phyloP scores from a whole-genome alignment of 768 basidiomycete species.

The Suillus luteus region DNA sequence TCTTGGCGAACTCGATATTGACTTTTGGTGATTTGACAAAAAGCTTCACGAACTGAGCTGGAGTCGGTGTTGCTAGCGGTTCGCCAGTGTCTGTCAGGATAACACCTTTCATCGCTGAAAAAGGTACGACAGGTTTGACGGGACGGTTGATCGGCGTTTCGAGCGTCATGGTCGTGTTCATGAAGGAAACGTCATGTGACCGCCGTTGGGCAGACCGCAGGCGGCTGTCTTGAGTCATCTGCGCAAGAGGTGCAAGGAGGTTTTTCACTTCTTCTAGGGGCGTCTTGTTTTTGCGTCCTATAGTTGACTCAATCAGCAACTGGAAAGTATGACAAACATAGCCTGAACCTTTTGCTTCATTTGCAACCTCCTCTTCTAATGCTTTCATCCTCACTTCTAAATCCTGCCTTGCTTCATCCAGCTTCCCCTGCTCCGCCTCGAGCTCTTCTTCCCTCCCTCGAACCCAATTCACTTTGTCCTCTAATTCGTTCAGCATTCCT shows the following conservation, averaged over 20 bases:
- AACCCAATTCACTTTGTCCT: constrained; percentile 49
- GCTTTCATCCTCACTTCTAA: constrained; percentile 51
- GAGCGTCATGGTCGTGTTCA: constrained; percentile 29
- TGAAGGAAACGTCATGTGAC: constrained; percentile 22
- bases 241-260: constrained; percentile 53
- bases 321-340: neutral
- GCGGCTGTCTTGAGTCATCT: constrained; percentile 35
- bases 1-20: constrained; percentile 74
- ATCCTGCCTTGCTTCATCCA: constrained; percentile 49
- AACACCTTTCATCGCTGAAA: constrained; percentile 74
- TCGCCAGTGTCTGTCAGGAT: constrained; percentile 80
- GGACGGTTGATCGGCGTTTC: constrained; percentile 56
- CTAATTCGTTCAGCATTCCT: constrained; percentile 46
- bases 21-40: constrained; percentile 72
- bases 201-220: constrained; percentile 22
- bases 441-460: constrained; percentile 55
- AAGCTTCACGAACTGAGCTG: constrained; percentile 62
- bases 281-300: constrained; percentile 52
- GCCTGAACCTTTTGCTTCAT: constrained; percentile 19
- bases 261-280: constrained; percentile 81
- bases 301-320: neutral
- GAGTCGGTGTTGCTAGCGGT: constrained; percentile 68
- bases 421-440: constrained; percentile 48
- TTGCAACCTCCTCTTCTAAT: constrained; percentile 39
- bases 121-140: constrained; percentile 30